These are phyloP conservation scores for Eucalyptus curtisii DNA, from an alignment of 345 rosid species.

Conservation along the genomic window DNA sequence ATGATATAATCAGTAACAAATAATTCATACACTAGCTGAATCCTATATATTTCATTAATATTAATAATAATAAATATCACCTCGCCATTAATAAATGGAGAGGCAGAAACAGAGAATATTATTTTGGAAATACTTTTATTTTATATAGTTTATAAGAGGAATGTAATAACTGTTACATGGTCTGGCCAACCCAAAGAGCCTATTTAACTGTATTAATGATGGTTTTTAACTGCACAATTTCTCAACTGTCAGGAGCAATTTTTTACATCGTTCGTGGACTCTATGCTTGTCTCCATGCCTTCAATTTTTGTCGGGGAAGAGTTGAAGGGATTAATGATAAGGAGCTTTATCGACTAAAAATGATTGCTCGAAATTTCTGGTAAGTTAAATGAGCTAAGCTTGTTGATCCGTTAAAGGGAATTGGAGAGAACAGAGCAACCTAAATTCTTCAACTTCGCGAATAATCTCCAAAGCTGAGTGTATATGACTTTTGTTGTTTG, in stretches of 20 bases:
- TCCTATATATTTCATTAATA: not conserved
- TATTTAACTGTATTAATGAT: not conserved
- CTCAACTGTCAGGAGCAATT: not conserved
- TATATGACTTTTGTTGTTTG: not conserved
- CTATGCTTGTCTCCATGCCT: not conserved
- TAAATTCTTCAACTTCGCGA: not conserved
- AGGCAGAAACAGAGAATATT: not conserved
- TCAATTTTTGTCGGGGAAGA: not conserved
- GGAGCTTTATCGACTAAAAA: not conserved
- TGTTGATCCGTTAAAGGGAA: not conserved
- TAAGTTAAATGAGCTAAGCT: not conserved
- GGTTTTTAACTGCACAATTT: not conserved
- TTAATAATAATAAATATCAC: not conserved
- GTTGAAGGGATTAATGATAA: not conserved
- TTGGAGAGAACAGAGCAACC: not conserved
- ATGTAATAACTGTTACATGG: not conserved
- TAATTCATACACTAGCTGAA: not conserved
- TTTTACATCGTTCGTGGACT: not conserved
- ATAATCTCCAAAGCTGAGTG: not conserved
- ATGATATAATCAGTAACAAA: not conserved
- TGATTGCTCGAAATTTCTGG: not conserved
- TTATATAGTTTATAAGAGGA: not conserved
- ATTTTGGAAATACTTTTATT: not conserved
- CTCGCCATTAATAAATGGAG: not conserved
- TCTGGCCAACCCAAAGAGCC: not conserved